Base-by-base conservation (phyloP, 352 stramenopile genomes). In the Phytophthora parvispora region DNA sequence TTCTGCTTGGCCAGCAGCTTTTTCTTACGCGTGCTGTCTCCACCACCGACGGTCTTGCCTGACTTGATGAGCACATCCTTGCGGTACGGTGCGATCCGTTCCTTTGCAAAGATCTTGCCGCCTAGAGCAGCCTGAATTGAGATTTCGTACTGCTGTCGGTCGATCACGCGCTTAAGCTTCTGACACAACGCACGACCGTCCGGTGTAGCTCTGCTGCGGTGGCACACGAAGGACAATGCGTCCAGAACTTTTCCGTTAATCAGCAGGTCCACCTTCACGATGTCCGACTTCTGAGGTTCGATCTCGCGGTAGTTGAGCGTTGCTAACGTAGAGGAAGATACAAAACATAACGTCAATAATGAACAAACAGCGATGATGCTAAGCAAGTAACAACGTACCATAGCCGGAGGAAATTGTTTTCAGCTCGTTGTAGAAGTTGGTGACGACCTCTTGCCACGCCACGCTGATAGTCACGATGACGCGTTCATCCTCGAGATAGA, bases 1-100 rank as follows among this genome's bases (percentile, higher is more conserved):
- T 99, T 99, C 78, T 99, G 98, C 82, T 99, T 99, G 67, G 99
- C 98, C 13, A 99, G 76, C 29, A 99, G 85, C 72, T 99, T 99
- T 68, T 99, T 99, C 79, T 99, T 99, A 52, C 98, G 84, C 50
- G 96, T 99, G 43, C 96, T 86, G 73, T 99, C 98, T 9, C 98
- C 98, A 27, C 98, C 97, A 47, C 98, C 98, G 16, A 99, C 98
- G 0, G 84, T 96, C 67, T 99, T 99, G 50, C 91, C 90, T 4
- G 89, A 97, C 72, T 99, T 99, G 40, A 97, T 97, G 4, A 99
- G 75, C 24, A 99, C 97, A 36, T 96, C 89, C 72, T 99, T 99
- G 48, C 98, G 92, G 78, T 97, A 99, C 5, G 98, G 97, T 40
- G 91, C 77, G 55, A 99, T 99, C 49, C 97, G 87, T 72, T 99